phyloP scores from a whole-genome alignment of 2,329 filamentous ascomycete species.

The Epichloe hybrida region DNA sequence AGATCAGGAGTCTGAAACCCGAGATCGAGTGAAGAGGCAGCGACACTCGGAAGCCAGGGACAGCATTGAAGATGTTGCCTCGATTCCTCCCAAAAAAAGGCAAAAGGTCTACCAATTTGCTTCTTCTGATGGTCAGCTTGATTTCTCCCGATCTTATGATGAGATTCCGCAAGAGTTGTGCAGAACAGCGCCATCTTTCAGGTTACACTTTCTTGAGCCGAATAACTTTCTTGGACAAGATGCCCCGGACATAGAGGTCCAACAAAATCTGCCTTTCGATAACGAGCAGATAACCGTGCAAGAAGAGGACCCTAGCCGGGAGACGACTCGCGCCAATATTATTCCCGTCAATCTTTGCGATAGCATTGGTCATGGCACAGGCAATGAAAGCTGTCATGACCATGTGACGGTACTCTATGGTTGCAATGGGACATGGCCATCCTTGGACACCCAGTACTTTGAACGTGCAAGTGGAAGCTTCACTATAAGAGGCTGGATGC shows the following conservation, averaged over 20 bases:
- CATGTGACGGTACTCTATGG: slow-evolving; percentile 11
- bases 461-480: slow-evolving; percentile 25
- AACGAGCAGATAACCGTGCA: not conserved
- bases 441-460: slow-evolving; percentile 19
- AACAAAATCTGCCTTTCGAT: not conserved
- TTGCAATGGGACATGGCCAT: slow-evolving; percentile 19
- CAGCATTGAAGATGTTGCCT: not conserved
- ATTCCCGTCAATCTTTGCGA: not conserved
- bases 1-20: slow-evolving; percentile 11
- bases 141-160: not conserved
- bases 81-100: not conserved
- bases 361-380: not conserved
- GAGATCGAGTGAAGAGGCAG: slow-evolving; percentile 7
- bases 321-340: not conserved
- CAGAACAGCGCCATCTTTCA: not conserved
- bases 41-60: not conserved
- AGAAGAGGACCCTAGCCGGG: not conserved
- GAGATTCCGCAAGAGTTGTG: not conserved
- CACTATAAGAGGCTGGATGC: slow-evolving; percentile 30
- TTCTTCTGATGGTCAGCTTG: not conserved
- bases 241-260: not conserved
- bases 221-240: slow-evolving; percentile 5
- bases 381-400: not conserved
- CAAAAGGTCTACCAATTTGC: not conserved
- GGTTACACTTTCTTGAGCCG: slow-evolving; percentile 4